Evolutionary conservation across 1,139 yeast genomes (phyloP), one percentile per base, ranked within the genome.

Genomic region (Geotrichum bryndzae): DNA sequence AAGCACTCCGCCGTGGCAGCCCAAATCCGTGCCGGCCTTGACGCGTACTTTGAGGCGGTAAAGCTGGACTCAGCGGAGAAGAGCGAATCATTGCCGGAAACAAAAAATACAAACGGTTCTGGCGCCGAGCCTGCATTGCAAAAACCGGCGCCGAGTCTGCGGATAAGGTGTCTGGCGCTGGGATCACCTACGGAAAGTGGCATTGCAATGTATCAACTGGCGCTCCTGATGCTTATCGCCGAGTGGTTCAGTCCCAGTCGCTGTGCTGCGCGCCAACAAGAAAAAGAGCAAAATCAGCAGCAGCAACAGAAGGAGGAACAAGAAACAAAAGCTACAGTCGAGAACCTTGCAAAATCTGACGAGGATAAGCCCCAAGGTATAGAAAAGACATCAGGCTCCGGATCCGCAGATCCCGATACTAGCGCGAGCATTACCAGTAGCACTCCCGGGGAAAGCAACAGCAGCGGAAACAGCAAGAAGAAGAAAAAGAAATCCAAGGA

Each of bases 131-230:
- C 23, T 3, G 10, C 10, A n/a, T 18, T n/a, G 22, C 48, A n/a
- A 41, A 7, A n/a, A 23, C 3, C 22, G 18, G 48, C 1, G 10
- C 22, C n/a, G 23, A 41, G 7, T 10, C 22, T 41, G 18, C 15
- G 33, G 3, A 79, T 88, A 59, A 76, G 91, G 68, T 88, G 95
- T 69, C 73, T 88, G 46, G 96, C 95, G 0, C 74, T 88, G 18
- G 96, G 96, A 0, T 81, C 86, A 4, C 89, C 90, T 3, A 71
- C 80, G 11, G 81, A 80, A 11, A 83, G 84, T 61, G 75, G 72
- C 27, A 82, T 83, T 29, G 88, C 94, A 0, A 74, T 84, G 58
- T 86, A 81, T 70, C 96, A 88, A 71, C 71, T 87, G 18, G 90
- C 90, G 1, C 73, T 83, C 61, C 70, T 87, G 27, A 64, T 74